A percentile compares a stretch with the other conserved stretches of the same genome.
Evolutionary conservation across 2,329 filamentous ascomycete genomes (phyloP).

Genomic region (Beauveria sp.): DNA sequence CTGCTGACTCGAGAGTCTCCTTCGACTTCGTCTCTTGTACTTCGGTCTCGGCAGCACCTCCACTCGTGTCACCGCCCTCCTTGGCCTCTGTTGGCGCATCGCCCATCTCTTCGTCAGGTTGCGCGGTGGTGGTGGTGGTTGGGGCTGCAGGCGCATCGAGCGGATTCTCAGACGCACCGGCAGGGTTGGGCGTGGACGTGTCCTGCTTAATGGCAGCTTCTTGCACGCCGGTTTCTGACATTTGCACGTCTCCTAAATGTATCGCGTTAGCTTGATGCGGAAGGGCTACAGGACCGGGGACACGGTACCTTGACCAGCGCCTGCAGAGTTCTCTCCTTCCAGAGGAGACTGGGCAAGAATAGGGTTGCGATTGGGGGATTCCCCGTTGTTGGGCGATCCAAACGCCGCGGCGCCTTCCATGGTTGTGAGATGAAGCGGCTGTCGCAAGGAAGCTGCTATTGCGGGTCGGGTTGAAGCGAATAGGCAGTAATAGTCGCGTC

Average conservation of each 20-base stretch:
- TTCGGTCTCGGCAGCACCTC: constrained; percentile 39
- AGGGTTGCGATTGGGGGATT: constrained; percentile 40
- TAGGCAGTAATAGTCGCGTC: constrained; percentile 8
- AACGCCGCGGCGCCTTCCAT: constrained; percentile 56
- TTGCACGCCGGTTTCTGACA: constrained; percentile 44
- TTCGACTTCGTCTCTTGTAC: constrained; percentile 63
- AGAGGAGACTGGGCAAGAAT: constrained; percentile 44
- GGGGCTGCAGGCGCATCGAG: constrained; percentile 61
- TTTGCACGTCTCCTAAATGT: constrained; percentile 48
- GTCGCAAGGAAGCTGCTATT: constrained; percentile 13
- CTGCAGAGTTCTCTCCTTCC: constrained; percentile 34
- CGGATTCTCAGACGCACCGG: constrained; percentile 51
- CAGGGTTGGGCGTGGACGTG: constrained; percentile 50
- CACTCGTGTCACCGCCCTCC: constrained; percentile 37
- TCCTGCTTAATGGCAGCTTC: constrained; percentile 53
- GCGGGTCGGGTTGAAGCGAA: constrained; percentile 15
- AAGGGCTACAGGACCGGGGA: not conserved
- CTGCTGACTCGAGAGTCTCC: constrained; percentile 73
- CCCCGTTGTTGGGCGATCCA: constrained; percentile 49
- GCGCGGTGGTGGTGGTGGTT: constrained; percentile 45
- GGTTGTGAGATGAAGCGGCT: constrained; percentile 16
- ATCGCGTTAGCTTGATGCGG: not conserved
- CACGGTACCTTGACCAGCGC: constrained; percentile 39
- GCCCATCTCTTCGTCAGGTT: constrained; percentile 75
- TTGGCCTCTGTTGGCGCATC: constrained; percentile 52